Base-by-base conservation (phyloP, 805 yeast genomes). In the Saturnispora mendoncae region DNA sequence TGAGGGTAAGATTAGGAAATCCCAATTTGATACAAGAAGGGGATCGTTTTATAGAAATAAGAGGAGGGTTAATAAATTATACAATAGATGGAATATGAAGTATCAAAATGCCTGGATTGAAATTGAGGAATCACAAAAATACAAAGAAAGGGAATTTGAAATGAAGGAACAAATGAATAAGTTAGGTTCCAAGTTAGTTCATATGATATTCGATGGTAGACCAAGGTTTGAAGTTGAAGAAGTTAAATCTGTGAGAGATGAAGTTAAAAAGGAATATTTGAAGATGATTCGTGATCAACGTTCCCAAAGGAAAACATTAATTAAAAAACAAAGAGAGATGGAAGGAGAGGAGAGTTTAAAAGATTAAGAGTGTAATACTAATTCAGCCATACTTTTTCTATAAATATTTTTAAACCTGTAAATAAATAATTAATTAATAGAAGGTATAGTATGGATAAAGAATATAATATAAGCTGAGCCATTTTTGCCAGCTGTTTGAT, bases 51-150 rank as follows among this genome's bases (percentile, higher is more conserved):
- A 34, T 10, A 30, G 38, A 23, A 34, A 18, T n/a, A 6, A 18
- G 28, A 21, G 21, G 15, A 33, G 33, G 27, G 24, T 23, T 7
- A 33, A 27, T 19, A 39, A 17, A n/a, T 21, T 23, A 13, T 27
- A 24, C 20, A 21, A 18, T 12, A 43, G 36, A 36, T 41, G 39
- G 43, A 39, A 39, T 30, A 25, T 23, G 13, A 43, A 38, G 25
- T 39, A 39, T 29, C 37, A 33, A 28, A 8, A 26, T 9, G 30
- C 30, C 2, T 39, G 37, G 37, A 5, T 31, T n/a, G 20, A 27
- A 20, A 18, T 33, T 21, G 42, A 33, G 20, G 29, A 39, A 33
- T 19, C 28, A 6, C 36, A 39, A 27, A 23, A 33, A 3, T 33
- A 19, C 19, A 38, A 39, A 17, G 32, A 39, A 21, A 26, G 29